Evolutionary conservation across 192 early-diverging fungal species (phyloP).

Genomic region (Physocladia obscura): DNA sequence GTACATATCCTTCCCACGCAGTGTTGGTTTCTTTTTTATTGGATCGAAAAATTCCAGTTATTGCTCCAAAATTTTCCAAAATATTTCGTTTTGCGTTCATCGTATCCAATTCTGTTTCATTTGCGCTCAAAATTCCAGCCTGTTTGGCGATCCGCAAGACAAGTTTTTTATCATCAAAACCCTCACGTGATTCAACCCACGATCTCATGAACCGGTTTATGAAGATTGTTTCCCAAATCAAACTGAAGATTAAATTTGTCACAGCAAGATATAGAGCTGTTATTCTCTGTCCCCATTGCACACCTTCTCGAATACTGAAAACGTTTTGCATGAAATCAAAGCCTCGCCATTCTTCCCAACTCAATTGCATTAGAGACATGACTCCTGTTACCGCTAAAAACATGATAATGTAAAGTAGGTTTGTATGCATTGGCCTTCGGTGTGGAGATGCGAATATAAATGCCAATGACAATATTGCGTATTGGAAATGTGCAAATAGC

Average conservation of each 20-base stretch:
- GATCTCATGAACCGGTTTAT: slow-evolving; percentile 28
- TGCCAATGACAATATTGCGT: slow-evolving; percentile 30
- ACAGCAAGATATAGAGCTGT: slow-evolving; percentile 24
- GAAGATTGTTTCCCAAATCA: slow-evolving; percentile 32
- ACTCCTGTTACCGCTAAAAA: slow-evolving; percentile 16
- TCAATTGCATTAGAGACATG: slow-evolving; percentile 34
- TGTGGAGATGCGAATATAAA: slow-evolving; percentile 32
- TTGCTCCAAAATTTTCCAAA: slow-evolving; percentile 16
- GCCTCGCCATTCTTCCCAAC: slow-evolving; percentile 19
- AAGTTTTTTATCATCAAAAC: slow-evolving; percentile 19
- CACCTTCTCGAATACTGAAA: slow-evolving; percentile 33
- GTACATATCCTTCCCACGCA: slow-evolving; percentile 25
- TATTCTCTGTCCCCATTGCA: slow-evolving; percentile 31
- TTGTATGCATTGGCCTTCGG: slow-evolving; percentile 49
- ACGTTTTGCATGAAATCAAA: slow-evolving; percentile 22
- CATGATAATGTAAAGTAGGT: slow-evolving; percentile 34
- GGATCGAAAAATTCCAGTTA: slow-evolving; percentile 1
- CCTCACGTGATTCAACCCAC: slow-evolving; percentile 28
- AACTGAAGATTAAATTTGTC: slow-evolving; percentile 11
- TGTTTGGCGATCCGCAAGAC: not conserved
- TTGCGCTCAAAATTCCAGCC: slow-evolving; percentile 5
- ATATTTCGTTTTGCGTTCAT: not conserved
- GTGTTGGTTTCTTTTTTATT: not conserved
- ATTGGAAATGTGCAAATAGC: slow-evolving; percentile 51
- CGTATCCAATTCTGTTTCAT: not conserved